A percentile compares a stretch with the other conserved stretches of the same genome.
These are phyloP conservation scores for Phytophthora cactorum DNA, from an alignment of 352 stramenopile genomes.

Conservation along the genomic window DNA sequence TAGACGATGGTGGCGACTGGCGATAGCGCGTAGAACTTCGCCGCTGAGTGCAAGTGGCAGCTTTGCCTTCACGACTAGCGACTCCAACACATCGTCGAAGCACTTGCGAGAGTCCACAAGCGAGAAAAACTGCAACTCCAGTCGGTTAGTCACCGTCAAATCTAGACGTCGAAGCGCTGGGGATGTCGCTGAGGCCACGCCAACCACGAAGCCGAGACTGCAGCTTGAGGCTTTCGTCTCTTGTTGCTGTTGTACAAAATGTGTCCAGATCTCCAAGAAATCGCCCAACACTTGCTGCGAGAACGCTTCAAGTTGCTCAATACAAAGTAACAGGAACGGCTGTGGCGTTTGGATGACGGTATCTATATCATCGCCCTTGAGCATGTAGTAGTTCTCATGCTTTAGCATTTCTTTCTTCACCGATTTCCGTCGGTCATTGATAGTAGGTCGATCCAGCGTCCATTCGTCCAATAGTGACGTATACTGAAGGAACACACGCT, in stretches of 20 bases:
- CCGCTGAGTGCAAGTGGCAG: constrained; percentile 63
- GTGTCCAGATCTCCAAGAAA: constrained; percentile 76
- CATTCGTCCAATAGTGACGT: constrained; percentile 29
- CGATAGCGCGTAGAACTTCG: constrained; percentile 54
- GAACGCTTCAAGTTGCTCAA: constrained; percentile 80
- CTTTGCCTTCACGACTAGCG: constrained; percentile 67
- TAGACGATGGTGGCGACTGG: constrained; percentile 54
- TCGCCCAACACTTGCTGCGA: constrained; percentile 63
- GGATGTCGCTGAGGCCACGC: constrained; percentile 70
- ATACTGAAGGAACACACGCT: constrained; percentile 45
- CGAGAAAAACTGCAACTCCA: constrained; percentile 83
- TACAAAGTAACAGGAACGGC: constrained; percentile 71
- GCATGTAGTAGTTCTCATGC: constrained; percentile 47
- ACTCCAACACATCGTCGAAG: constrained; percentile 78
- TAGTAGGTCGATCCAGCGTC: neutral
- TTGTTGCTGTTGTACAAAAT: constrained; percentile 45
- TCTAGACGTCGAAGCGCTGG: constrained; percentile 71
- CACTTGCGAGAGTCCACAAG: constrained; percentile 80
- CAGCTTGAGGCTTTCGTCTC: constrained; percentile 4
- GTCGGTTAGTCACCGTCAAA: constrained; percentile 48
- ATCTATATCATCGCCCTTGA: constrained; percentile 22
- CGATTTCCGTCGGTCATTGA: constrained; percentile 26
- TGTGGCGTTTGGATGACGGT: neutral
- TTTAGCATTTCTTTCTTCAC: constrained; percentile 29
- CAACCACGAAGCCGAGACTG: constrained; percentile 68